phyloP scores from a whole-genome alignment of 371 early-diverging fungal species.

The Funneliformis caledonium region DNA sequence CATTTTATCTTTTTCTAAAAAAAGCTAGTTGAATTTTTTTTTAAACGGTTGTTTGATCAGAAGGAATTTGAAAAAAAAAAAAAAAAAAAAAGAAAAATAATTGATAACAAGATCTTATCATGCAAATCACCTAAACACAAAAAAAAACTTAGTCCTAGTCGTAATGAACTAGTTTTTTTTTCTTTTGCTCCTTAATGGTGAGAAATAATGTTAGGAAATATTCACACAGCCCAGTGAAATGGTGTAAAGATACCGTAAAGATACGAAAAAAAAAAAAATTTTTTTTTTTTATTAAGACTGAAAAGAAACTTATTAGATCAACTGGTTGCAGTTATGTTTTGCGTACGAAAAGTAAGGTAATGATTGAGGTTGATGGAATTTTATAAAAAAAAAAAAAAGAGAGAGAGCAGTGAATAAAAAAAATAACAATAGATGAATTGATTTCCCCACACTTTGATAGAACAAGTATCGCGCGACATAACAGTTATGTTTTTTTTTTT shows the following conservation, averaged over 20 bases:
- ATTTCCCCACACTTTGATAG: not conserved
- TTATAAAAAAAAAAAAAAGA: not conserved
- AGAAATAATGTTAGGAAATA: not conserved
- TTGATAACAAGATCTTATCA: too few relatives aligned
- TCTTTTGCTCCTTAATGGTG: too few relatives aligned
- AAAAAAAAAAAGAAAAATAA: too few relatives aligned
- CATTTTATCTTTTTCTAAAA: too few relatives aligned
- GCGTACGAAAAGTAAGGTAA: not conserved
- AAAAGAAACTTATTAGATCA: not conserved
- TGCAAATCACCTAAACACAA: too few relatives aligned
- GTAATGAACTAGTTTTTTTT: too few relatives aligned
- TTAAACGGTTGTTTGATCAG: too few relatives aligned
- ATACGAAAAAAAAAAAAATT: not conserved
- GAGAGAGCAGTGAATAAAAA: not conserved
- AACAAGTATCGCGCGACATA: not conserved
- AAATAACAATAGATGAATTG: not conserved
- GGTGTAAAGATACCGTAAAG: constrained; percentile 14
- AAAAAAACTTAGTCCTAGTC: too few relatives aligned
- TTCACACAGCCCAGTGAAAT: constrained; percentile 15
- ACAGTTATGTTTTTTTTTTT: not conserved
- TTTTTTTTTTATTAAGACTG: not conserved
- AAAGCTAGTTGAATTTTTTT: too few relatives aligned
- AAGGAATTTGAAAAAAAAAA: too few relatives aligned
- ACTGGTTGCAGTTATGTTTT: constrained; percentile 17
- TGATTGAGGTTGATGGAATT: not conserved